These are phyloP conservation scores for Protostelium mycophagum DNA, from an alignment of 78 protist genomes.

Conservation along the genomic window DNA sequence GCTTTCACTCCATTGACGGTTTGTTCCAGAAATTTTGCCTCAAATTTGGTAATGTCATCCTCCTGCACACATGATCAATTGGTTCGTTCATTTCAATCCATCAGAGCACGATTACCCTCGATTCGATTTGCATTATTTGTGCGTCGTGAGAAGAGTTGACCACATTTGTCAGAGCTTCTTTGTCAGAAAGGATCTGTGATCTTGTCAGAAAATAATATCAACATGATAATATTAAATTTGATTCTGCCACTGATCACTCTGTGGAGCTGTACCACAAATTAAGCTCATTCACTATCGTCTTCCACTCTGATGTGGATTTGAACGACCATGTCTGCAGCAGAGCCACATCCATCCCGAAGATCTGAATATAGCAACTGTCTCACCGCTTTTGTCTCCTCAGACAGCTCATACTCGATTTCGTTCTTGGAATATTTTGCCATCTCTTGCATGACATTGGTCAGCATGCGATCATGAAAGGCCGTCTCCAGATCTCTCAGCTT, in stretches of 20 bases:
- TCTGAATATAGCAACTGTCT: too few relatives aligned
- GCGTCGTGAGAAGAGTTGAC: background rate
- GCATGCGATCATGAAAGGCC: background rate
- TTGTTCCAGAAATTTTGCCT: background rate
- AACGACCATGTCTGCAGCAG: too few relatives aligned
- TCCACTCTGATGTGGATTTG: too few relatives aligned
- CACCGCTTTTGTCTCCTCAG: background rate
- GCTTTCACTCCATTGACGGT: background rate
- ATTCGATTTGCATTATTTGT: background rate
- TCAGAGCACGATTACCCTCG: background rate
- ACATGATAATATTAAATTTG: background rate
- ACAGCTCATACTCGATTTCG: background rate
- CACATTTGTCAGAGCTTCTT: background rate
- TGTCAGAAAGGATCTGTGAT: background rate
- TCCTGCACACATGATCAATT: background rate
- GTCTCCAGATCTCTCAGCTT: background rate
- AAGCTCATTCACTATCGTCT: too few relatives aligned
- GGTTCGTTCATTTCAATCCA: background rate
- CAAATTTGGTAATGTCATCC: background rate
- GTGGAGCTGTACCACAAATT: too few relatives aligned
- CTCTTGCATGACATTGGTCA: background rate
- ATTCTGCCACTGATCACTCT: too few relatives aligned
- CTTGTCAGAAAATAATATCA: background rate
- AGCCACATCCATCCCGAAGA: too few relatives aligned
- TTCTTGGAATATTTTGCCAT: background rate